Percentiles rank a stretch among this genome's conserved stretches.
phyloP scores from a whole-genome alignment of 2,329 filamentous ascomycete species.

The Alternaria solani region DNA sequence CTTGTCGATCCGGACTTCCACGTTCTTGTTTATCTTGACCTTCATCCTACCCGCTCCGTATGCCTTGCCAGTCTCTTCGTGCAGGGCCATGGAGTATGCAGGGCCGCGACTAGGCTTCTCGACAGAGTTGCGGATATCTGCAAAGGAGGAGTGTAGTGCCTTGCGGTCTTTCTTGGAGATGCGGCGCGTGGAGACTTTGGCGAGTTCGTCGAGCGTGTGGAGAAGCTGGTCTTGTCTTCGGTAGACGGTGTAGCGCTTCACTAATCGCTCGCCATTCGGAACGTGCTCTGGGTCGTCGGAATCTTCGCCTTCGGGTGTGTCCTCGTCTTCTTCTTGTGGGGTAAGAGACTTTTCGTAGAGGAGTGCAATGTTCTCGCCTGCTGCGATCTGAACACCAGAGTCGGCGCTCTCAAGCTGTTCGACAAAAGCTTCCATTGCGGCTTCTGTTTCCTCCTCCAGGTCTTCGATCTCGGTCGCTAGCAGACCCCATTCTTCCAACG shows the following conservation, averaged over 20 bases:
- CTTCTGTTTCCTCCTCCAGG: slow-evolving; percentile 72
- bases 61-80: slow-evolving; percentile 65
- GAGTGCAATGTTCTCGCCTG: slow-evolving; percentile 81
- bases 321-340: slow-evolving; percentile 65
- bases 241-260: slow-evolving; percentile 74
- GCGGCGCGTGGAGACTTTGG: slow-evolving; percentile 66
- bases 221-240: slow-evolving; percentile 69
- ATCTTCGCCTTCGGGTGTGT: slow-evolving; percentile 59
- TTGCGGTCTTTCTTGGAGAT: slow-evolving; percentile 74
- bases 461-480: slow-evolving; percentile 81
- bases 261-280: slow-evolving; percentile 44
- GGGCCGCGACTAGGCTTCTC: slow-evolving; percentile 73
- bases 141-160: slow-evolving; percentile 70
- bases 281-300: slow-evolving; percentile 53
- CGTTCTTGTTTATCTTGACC: slow-evolving; percentile 66
- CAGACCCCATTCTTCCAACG: slow-evolving; percentile 80
- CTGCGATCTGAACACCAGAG: slow-evolving; percentile 75
- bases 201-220: slow-evolving; percentile 66
- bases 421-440: slow-evolving; percentile 79
- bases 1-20: slow-evolving; percentile 70
- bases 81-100: slow-evolving; percentile 69
- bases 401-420: slow-evolving; percentile 84
- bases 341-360: slow-evolving; percentile 78
- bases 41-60: slow-evolving; percentile 67
- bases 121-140: slow-evolving; percentile 71